Evolutionary conservation across 768 basidiomycete species (phyloP), one percentile per base, ranked within the genome.

Genomic region (Boletus reticulatus): DNA sequence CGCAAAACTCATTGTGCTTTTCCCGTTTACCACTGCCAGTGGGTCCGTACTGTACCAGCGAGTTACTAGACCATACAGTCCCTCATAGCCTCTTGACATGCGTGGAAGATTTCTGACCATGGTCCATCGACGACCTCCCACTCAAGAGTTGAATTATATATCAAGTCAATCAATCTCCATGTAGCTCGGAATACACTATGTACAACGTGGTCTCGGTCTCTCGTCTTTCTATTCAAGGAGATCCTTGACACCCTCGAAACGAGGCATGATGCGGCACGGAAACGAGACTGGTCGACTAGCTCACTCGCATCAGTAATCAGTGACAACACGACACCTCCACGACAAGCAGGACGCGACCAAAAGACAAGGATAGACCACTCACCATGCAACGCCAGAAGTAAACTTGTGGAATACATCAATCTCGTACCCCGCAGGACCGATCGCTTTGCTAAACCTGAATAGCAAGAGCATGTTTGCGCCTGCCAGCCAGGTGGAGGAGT

Each of bases 351-450:
- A 0, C 9, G 29, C 27, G 27, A 29, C 27, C 14, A 8, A 19
- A n/a, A 19, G 9, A 36, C 2, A 7, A 27, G 9, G 2, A 17
- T 2, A 4, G 31, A 37, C 27, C 11, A 51, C 65, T 58, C 53
- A 67, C 66, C 58, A 44, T 12, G 53, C 43, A 47, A 62, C 47
- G 0, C 61, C 59, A 1, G 60, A 52, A 2, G 22, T 50, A 29
- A 63, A 68, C 43, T 56, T 64, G 27, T 64, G 64, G 29, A 43
- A 55, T 34, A 68, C 38, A 37, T 68, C 60, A 10, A 66, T 56
- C 16, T 61, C 59, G 42, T 68, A 62, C 24, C 67, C 67, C 1
- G 56, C 60, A 36, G 57, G 53, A 32, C 62, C 63, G 19, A 57
- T 57, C 41, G 60, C 64, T 39, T 64, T 68, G 55, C 57, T 48